A percentile compares a stretch with the other conserved stretches of the same genome.
These are phyloP conservation scores for Candida qinlingensis DNA, from an alignment of 805 yeast genomes.

Conservation along the genomic window DNA sequence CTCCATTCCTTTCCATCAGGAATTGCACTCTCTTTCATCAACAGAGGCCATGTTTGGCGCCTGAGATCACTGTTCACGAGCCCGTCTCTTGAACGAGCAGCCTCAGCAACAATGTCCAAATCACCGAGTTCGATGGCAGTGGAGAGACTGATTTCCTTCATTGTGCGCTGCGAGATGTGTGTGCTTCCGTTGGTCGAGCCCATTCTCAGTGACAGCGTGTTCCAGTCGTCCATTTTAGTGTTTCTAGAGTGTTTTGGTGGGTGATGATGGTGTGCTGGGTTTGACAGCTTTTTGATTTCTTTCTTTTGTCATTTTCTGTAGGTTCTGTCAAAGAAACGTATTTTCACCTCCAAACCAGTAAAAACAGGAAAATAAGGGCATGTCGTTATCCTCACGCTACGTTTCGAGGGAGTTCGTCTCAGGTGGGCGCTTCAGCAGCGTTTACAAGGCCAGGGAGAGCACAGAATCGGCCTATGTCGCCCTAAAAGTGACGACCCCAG, in stretches of 20 bases:
- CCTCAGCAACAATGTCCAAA: constrained; percentile 25
- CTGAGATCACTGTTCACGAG: constrained; percentile 38
- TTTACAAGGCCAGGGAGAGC: constrained; percentile 26
- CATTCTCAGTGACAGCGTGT: constrained; percentile 40
- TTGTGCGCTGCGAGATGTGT: background rate
- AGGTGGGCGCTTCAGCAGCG: constrained; percentile 41
- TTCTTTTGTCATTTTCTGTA: background rate
- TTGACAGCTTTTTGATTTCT: no score
- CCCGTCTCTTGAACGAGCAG: constrained; percentile 43
- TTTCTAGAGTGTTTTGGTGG: background rate
- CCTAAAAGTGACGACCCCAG: constrained; percentile 43
- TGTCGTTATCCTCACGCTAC: constrained; percentile 8
- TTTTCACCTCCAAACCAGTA: no score
- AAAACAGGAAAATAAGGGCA: background rate
- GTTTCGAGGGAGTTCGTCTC: constrained; percentile 26
- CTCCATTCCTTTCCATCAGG: background rate
- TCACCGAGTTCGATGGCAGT: constrained; percentile 32
- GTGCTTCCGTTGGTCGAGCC: constrained; percentile 19
- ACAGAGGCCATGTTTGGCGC: constrained; percentile 44
- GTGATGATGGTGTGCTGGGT: no score
- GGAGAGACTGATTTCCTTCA: constrained; percentile 29
- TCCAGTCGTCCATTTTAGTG: constrained; percentile 32
- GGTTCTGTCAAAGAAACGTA: background rate
- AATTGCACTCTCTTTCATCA: constrained; percentile 26
- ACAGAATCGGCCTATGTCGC: constrained; percentile 28